Evolutionary conservation across 164 flowering plant genomes (phyloP), one percentile per base, ranked within the genome.

Genomic region (Macadamia tetraphylla): DNA sequence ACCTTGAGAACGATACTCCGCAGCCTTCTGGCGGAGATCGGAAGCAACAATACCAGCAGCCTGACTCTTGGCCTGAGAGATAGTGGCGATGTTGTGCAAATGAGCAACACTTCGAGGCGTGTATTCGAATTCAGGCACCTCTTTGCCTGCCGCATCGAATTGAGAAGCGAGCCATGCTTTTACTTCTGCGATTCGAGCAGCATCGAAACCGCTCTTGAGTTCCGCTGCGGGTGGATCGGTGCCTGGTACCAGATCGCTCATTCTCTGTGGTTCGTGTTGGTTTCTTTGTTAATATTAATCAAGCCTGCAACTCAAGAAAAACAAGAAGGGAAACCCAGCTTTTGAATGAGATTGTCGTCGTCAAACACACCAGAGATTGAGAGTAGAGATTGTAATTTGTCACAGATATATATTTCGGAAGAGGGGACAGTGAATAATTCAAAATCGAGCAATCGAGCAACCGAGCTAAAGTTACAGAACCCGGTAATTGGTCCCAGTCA

Each of bases 1-100:
- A 88, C 98, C 96, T 90, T 94, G 97, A 3, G 94, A 74, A 1
- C 88, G 92, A 71, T 90, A 94, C 65, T 94, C 97, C 3, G 80
- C 63, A 18, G 97, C 95, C 61, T 94, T 94, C 35, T 77, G 95
- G 60, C 97, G 92, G 61, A 86, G 84, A 80, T 92, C 98, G 46
- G 79, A 67, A 63, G 95, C 95, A 32, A 92, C 81, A 59, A 90
- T 87, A 53, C 76, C 74, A 59, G 97, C 87, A 61, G 95, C 89
- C 44, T 84, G 87, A 9, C 90, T 80, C 70, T 88, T 85, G 68
- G 95, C 84, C 71, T 90, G 90, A 13, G 98, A 90, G 30, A 81
- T 58, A 11, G 88, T 78, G 58, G 86, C 87, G 9, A 91, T 80
- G 42, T 83, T 81, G 77, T 94, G 88, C 31, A 94, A 71, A 78